Evolutionary conservation across 75 land plant genomes (phyloP).

Genomic region (Azolla pinnata): DNA sequence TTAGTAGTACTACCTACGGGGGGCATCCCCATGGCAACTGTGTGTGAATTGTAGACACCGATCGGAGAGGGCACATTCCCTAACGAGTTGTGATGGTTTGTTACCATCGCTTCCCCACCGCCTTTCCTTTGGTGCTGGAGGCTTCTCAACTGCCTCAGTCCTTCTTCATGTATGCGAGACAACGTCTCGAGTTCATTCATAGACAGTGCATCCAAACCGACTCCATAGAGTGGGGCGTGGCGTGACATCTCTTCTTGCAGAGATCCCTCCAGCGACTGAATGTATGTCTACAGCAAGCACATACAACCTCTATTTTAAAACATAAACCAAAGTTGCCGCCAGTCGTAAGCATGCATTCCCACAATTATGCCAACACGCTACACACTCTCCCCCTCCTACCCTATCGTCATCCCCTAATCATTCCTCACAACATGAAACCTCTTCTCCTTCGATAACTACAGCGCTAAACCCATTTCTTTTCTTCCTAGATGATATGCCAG

Average conservation of each 20-base stretch:
- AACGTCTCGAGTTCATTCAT: constrained; percentile 84
- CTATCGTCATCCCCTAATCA: background rate
- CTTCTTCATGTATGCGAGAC: constrained; percentile 85
- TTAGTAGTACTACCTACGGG: constrained; percentile 44
- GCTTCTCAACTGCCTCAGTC: constrained; percentile 62
- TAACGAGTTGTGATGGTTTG: constrained; percentile 35
- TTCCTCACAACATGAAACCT: background rate
- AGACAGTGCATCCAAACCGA: constrained; percentile 76
- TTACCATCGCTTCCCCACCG: constrained; percentile 20
- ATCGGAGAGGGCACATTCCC: constrained; percentile 41
- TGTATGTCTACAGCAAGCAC: constrained; percentile 53
- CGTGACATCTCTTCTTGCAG: constrained; percentile 89
- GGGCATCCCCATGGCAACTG: constrained; percentile 58
- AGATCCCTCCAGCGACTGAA: constrained; percentile 52
- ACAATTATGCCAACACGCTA: too few species aligned
- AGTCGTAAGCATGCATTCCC: too few species aligned
- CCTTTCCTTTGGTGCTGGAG: constrained; percentile 58
- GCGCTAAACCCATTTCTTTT: too few species aligned
- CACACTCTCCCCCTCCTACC: background rate
- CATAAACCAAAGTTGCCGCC: background rate
- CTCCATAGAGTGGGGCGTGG: constrained; percentile 97
- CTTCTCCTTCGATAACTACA: background rate
- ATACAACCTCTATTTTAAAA: background rate
- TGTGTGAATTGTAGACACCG: constrained; percentile 40
- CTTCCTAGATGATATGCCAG: too few species aligned